These are phyloP conservation scores for Tulasnella sp. DNA, from an alignment of 768 basidiomycete genomes.

Conservation along the genomic window DNA sequence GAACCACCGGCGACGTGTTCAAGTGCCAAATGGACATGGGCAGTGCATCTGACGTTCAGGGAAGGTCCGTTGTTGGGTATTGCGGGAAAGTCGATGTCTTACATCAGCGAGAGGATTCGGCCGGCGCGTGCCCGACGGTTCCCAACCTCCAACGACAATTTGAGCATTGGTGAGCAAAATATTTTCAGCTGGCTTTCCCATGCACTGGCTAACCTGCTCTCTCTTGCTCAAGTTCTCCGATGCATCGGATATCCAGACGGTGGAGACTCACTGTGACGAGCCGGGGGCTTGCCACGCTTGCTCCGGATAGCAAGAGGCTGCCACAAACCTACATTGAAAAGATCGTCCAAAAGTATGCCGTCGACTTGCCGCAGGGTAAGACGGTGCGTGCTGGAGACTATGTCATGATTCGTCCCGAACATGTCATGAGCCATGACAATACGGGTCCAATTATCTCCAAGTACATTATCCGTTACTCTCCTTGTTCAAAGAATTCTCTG, in stretches of 20 bases:
- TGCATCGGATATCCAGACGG: background rate
- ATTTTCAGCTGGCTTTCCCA: background rate
- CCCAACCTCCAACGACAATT: constrained; percentile 1
- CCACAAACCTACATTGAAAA: constrained; percentile 95
- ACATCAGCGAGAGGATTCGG: background rate
- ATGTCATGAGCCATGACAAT: constrained; percentile 98
- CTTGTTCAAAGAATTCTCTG: background rate
- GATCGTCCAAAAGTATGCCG: constrained; percentile 94
- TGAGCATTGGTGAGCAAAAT: constrained; percentile 10
- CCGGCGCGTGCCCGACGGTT: constrained; percentile 4
- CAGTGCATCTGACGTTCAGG: background rate
- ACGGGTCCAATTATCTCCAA: constrained; percentile 98
- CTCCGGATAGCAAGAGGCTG: background rate
- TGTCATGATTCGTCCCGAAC: constrained; percentile 97
- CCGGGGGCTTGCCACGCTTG: constrained; percentile 26
- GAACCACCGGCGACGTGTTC: background rate
- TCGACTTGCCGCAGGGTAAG: constrained; percentile 77
- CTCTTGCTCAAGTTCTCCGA: background rate
- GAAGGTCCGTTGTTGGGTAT: background rate
- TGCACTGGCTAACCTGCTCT: background rate
- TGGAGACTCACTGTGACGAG: background rate
- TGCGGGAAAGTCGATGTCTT: background rate
- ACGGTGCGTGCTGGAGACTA: constrained; percentile 92
- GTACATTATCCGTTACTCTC: constrained; percentile 46
- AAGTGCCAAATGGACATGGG: background rate